phyloP scores from a whole-genome alignment of 164 flowering plant species.

The Liriodendron chinense region DNA sequence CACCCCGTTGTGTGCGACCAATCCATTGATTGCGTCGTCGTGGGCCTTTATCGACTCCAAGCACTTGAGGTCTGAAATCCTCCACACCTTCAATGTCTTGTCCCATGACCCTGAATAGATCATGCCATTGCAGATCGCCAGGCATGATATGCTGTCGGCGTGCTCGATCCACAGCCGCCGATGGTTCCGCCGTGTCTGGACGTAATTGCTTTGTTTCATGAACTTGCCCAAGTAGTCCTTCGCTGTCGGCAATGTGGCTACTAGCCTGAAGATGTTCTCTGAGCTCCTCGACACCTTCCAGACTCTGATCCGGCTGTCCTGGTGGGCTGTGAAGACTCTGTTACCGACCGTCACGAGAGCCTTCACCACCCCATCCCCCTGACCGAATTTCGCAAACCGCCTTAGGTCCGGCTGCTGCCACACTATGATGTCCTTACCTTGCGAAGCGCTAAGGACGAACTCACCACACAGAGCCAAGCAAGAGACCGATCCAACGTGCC shows the following conservation, averaged over 20 bases:
- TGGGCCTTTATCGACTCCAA: constrained; percentile 88
- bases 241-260: constrained; percentile 73
- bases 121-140: constrained; percentile 58
- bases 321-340: constrained; percentile 90
- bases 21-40: constrained; percentile 84
- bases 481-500: constrained; percentile 78
- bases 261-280: constrained; percentile 68
- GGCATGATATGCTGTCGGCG: constrained; percentile 86
- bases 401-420: constrained; percentile 97
- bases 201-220: constrained; percentile 89
- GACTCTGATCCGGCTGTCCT: constrained; percentile 79
- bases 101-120: constrained; percentile 98
- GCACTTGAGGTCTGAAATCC: constrained; percentile 80
- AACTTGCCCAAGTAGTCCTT: constrained; percentile 85
- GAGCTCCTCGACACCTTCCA: constrained; percentile 84
- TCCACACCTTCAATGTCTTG: constrained; percentile 90
- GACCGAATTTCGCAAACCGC: constrained; percentile 77
- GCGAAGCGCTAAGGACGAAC: constrained; percentile 86
- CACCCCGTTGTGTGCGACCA: constrained; percentile 47
- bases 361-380: constrained; percentile 85
- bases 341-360: constrained; percentile 69
- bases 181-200: constrained; percentile 72
- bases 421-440: constrained; percentile 86
- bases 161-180: constrained; percentile 92
- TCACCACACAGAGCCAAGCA: constrained; percentile 91